Evolutionary conservation across 2,329 filamentous ascomycete genomes (phyloP).

Genomic region (Fonsecaea multimorphosa): DNA sequence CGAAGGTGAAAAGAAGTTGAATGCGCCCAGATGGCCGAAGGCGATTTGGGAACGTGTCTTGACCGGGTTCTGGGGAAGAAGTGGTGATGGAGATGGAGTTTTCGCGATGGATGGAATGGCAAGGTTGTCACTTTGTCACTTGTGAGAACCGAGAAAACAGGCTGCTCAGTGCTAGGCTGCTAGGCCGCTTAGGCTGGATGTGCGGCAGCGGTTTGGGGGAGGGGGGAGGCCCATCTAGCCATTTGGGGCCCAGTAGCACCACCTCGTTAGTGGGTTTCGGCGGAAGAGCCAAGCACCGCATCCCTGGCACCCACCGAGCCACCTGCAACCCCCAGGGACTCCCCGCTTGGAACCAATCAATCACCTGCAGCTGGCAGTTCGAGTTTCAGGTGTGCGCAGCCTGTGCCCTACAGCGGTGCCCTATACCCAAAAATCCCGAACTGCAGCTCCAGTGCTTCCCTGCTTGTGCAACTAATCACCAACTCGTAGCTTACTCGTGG

Average conservation of each 20-base stretch:
- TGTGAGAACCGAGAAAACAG: slow-evolving; percentile 3
- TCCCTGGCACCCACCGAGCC: background rate
- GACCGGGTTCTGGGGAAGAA: background rate
- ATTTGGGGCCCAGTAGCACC: background rate
- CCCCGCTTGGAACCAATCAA: slow-evolving; percentile 2
- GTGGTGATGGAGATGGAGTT: background rate
- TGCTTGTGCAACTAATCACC: background rate
- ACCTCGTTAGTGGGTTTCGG: slow-evolving; percentile 6
- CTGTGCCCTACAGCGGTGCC: background rate
- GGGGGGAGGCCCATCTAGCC: background rate
- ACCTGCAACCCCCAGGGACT: slow-evolving; percentile 1
- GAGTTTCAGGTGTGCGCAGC: background rate
- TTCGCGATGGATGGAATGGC: slow-evolving; percentile 2
- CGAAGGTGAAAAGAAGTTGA: background rate
- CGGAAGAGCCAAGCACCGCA: slow-evolving; percentile 4
- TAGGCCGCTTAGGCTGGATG: background rate
- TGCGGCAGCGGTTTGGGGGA: background rate
- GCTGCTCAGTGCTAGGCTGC: background rate
- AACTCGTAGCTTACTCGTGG: background rate
- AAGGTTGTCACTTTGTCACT: slow-evolving; percentile 8
- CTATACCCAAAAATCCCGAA: background rate
- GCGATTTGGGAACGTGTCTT: background rate
- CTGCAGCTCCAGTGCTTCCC: background rate
- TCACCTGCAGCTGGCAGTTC: background rate
- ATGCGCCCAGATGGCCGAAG: background rate